These are phyloP conservation scores for Candida arabinofermentans DNA, from an alignment of 805 yeast genomes.

Conservation along the genomic window DNA sequence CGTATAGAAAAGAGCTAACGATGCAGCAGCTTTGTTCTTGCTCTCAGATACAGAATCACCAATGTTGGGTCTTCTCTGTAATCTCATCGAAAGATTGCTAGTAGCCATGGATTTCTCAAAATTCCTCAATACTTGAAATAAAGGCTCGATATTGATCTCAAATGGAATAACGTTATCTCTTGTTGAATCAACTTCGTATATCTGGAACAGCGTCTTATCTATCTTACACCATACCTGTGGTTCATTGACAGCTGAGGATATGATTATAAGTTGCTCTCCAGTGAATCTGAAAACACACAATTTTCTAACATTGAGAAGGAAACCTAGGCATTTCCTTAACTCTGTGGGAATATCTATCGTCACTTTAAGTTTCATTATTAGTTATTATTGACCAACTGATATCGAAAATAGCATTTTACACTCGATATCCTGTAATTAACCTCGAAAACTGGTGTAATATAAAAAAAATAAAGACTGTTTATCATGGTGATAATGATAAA, in stretches of 20 bases:
- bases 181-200: conserved; percentile 47
- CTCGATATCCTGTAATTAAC: neutral
- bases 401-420: neutral
- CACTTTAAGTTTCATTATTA: conserved; percentile 25
- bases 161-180: conserved; percentile 52
- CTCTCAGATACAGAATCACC: conserved; percentile 4
- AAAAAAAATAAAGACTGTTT: neutral
- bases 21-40: conserved; percentile 37
- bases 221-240: conserved; percentile 70
- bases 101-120: conserved; percentile 51
- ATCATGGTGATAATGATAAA: too few relatives aligned
- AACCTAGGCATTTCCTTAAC: conserved; percentile 22
- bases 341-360: conserved; percentile 20
- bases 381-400: neutral
- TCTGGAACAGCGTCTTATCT: conserved; percentile 41
- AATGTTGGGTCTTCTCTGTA: conserved; percentile 38
- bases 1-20: conserved; percentile 51
- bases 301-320: conserved; percentile 42
- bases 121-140: conserved; percentile 53
- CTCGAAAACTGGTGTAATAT: neutral
- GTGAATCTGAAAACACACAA: conserved; percentile 55
- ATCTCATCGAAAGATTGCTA: conserved; percentile 43
- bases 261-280: conserved; percentile 42
- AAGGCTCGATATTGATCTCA: conserved; percentile 59
- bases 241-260: conserved; percentile 49